Conservation (phyloP, 495 filamentous ascomycete species). For the Aspergillus heteromorphus region DNA sequence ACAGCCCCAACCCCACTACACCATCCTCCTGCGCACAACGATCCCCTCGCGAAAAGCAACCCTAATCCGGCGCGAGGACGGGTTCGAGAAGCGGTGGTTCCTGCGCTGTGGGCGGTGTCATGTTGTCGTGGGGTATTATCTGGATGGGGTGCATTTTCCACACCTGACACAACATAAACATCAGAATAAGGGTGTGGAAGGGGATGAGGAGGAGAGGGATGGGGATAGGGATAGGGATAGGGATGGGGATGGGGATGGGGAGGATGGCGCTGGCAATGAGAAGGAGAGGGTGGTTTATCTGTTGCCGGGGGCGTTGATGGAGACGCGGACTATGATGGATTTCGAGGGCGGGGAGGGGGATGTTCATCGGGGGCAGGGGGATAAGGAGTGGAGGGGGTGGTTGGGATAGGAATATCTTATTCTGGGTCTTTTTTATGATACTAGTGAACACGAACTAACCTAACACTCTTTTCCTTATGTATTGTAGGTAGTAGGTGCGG, state of each 20-base stretch:
- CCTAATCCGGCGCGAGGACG: constrained; percentile 58
- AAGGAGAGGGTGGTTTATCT: constrained; percentile 51
- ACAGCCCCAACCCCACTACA: constrained; percentile 27
- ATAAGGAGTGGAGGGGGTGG: constrained; percentile 33
- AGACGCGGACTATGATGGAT: constrained; percentile 36
- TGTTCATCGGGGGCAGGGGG: constrained; percentile 16
- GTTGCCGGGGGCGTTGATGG: constrained; percentile 46
- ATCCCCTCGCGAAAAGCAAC: constrained; percentile 43
- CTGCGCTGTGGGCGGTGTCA: constrained; percentile 60
- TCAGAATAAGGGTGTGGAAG: constrained; percentile 14
- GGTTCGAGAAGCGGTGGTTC: constrained; percentile 65
- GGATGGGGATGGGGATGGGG: no score
- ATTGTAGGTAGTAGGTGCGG: no score
- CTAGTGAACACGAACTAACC: no score
- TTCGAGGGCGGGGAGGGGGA: constrained; percentile 20
- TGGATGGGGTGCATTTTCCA: constrained; percentile 35
- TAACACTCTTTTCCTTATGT: no score
- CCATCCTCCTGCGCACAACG: constrained; percentile 45
- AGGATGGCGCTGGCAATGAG: no score
- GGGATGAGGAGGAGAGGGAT: constrained; percentile 5
- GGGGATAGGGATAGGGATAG: constrained; percentile 13
- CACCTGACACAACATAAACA: constrained; percentile 12
- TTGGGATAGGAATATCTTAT: not conserved
- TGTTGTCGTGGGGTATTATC: constrained; percentile 57
- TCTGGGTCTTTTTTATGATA: not conserved